Conservation (phyloP, 1,139 yeast species). For the Geotrichum klebahnii region DNA sequence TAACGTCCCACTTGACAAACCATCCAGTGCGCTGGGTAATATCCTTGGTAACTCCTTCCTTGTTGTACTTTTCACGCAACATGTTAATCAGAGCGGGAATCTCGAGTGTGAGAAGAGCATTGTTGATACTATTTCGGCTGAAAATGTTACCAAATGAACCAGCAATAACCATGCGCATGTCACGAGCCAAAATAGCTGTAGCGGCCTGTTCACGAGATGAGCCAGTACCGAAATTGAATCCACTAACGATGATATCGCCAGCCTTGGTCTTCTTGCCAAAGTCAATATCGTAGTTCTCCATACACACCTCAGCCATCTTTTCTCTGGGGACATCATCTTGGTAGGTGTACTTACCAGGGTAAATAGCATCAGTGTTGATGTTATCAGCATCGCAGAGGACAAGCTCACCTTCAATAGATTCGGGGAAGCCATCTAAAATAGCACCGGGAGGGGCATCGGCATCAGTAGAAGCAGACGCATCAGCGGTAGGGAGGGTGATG, state of each 20-base stretch:
- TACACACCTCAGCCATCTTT: constrained; percentile 97
- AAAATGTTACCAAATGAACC: constrained; percentile 98
- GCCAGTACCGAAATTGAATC: constrained; percentile 96
- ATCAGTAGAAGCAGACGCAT: constrained; percentile 31
- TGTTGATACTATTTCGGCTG: constrained; percentile 91
- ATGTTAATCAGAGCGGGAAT: constrained; percentile 78
- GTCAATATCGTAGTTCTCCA: constrained; percentile 95
- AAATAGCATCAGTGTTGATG: constrained; percentile 96
- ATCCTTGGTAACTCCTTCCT: constrained; percentile 48
- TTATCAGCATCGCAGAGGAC: constrained; percentile 96
- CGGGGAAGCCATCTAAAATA: constrained; percentile 86
- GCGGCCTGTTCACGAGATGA: constrained; percentile 99
- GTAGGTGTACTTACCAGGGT: constrained; percentile 97
- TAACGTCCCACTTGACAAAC: constrained; percentile 89
- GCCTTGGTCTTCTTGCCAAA: constrained; percentile 75
- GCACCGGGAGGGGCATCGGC: constrained; percentile 48
- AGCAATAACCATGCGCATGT: constrained; percentile 85
- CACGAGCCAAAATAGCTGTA: constrained; percentile 90
- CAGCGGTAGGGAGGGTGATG: constrained; percentile 38
- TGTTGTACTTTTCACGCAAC: constrained; percentile 64
- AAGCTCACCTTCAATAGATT: constrained; percentile 79
- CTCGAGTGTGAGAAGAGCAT: constrained; percentile 88
- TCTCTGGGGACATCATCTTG: constrained; percentile 94
- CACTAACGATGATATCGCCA: constrained; percentile 86
- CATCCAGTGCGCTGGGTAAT: constrained; percentile 93